A percentile compares a stretch with the other conserved stretches of the same genome.
Conservation (phyloP, 805 yeast genomes). For the Komagataella phaffii region DNA sequence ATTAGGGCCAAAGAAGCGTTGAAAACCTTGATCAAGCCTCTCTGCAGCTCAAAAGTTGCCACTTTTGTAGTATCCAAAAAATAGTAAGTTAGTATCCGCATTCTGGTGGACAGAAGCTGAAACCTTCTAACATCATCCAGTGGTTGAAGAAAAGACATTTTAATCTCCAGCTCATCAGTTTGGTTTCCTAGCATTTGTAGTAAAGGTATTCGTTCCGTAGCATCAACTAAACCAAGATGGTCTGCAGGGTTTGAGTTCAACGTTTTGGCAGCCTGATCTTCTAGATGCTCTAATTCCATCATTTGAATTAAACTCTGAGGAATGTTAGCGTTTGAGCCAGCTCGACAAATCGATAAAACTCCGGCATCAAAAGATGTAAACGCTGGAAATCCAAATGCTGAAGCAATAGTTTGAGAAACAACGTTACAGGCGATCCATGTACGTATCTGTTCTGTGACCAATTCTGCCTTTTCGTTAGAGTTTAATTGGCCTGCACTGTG, state of each 20-base stretch:
- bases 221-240: conserved; percentile 49
- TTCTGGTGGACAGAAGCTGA: conserved; percentile 56
- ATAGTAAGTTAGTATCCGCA: conserved; percentile 74
- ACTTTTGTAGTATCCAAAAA: conserved; percentile 51
- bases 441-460: conserved; percentile 63
- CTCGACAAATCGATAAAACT: conserved; percentile 36
- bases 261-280: conserved; percentile 71
- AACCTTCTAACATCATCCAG: conserved; percentile 62
- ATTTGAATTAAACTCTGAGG: conserved; percentile 57
- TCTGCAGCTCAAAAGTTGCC: conserved; percentile 44
- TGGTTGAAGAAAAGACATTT: conserved; percentile 26
- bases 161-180: conserved; percentile 62
- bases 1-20: conserved; percentile 67
- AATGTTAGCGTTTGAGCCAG: conserved; percentile 17
- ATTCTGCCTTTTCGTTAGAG: conserved; percentile 27
- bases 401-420: conserved; percentile 80
- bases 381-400: conserved; percentile 91
- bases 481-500: conserved; percentile 63
- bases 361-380: conserved; percentile 76
- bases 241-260: conserved; percentile 60
- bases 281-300: conserved; percentile 76
- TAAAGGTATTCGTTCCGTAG: conserved; percentile 63
- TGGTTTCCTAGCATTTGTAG: conserved; percentile 58
- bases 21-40: conserved; percentile 66
- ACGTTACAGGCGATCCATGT: conserved; percentile 94